Percentiles rank a stretch among this genome's conserved stretches.
phyloP scores from a whole-genome alignment of 257 asterid genomes.

The Solanum pinnatisectum region DNA sequence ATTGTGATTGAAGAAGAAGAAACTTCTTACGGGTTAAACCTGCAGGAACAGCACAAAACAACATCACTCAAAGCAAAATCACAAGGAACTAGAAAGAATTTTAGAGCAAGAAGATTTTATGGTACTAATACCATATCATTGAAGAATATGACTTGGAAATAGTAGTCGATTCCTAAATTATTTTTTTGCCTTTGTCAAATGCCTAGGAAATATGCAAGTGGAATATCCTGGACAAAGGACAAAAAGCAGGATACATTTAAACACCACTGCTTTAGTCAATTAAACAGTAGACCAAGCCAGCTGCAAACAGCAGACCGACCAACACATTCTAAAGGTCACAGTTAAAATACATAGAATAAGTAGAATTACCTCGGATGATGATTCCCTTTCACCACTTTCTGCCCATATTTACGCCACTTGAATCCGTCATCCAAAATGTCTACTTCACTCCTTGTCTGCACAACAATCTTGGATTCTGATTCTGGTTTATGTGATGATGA shows the following conservation, averaged over 20 bases:
- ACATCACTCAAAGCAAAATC: not conserved
- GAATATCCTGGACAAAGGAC: not conserved
- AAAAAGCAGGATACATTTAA: not conserved
- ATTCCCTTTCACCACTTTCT: slow-evolving; percentile 90
- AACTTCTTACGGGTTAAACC: not conserved
- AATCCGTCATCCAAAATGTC: slow-evolving; percentile 88
- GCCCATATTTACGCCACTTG: slow-evolving; percentile 96
- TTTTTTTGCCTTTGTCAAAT: not conserved
- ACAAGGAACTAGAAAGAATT: not conserved
- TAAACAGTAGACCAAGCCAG: not conserved
- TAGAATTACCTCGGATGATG: slow-evolving; percentile 69
- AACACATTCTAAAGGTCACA: not conserved
- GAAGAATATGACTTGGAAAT: not conserved
- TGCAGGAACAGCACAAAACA: not conserved
- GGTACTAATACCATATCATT: not conserved
- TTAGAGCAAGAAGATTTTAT: not conserved
- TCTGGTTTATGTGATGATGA: slow-evolving; percentile 53
- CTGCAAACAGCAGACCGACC: not conserved
- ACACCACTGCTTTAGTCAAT: not conserved
- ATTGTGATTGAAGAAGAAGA: not conserved
- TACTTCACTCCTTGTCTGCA: slow-evolving; percentile 94
- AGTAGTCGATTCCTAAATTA: not conserved
- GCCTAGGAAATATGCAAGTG: not conserved
- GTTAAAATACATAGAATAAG: not conserved
- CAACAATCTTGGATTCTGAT: slow-evolving; percentile 80